Evolutionary conservation across 768 basidiomycete species (phyloP).

Genomic region (Coprinopsis sp.): DNA sequence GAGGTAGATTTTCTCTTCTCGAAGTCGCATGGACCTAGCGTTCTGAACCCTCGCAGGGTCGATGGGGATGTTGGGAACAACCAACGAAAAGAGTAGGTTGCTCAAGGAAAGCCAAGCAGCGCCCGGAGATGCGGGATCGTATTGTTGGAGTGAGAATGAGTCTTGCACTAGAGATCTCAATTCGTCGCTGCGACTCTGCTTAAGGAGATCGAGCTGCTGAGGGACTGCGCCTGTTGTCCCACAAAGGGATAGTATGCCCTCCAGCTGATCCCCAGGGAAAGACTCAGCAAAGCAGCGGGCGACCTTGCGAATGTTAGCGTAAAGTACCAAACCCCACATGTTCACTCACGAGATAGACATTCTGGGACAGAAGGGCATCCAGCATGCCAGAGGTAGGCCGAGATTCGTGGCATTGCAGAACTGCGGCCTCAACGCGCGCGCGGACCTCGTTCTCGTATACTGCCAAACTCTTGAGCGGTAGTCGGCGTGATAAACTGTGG

Average conservation of each 20-base stretch:
- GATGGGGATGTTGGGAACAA: constrained; percentile 78
- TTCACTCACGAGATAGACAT: not conserved
- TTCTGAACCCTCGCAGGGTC: constrained; percentile 76
- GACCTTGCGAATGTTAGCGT: not conserved
- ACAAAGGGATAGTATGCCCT: not conserved
- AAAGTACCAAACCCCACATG: not conserved
- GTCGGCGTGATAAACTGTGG: not conserved
- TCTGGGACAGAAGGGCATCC: constrained; percentile 26
- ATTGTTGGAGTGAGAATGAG: not conserved
- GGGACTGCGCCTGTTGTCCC: not conserved
- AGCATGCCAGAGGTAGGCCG: not conserved
- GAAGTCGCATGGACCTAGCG: constrained; percentile 40
- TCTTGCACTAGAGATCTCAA: not conserved
- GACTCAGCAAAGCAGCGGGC: not conserved
- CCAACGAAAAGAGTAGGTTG: constrained; percentile 59
- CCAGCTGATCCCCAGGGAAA: not conserved
- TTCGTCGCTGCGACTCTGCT: not conserved
- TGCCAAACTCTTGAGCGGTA: not conserved
- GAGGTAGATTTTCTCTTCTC: constrained; percentile 36
- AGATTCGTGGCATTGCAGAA: constrained; percentile 43
- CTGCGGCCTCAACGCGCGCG: not conserved
- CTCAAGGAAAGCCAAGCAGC: constrained; percentile 58
- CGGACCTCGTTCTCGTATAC: not conserved
- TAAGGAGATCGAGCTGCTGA: not conserved
- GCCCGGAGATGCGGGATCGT: constrained; percentile 14